Evolutionary conservation across 345 rosid genomes (phyloP).

Genomic region (Erodium maritimum): DNA sequence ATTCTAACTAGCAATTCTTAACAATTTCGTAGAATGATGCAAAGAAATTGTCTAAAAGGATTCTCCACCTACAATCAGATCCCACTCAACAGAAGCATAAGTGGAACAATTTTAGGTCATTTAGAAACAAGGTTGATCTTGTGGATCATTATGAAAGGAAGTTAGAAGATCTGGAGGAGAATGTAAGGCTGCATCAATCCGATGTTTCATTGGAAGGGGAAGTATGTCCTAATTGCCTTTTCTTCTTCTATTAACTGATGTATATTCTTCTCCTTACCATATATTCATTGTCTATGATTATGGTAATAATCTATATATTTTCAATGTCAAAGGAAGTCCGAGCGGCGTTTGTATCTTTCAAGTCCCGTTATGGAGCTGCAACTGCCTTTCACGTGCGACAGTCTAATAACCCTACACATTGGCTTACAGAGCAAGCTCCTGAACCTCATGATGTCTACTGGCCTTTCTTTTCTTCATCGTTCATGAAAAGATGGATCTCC

Average conservation of each 20-base stretch:
- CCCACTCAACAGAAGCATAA: slow-evolving; percentile 25
- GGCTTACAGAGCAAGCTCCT: slow-evolving; percentile 86
- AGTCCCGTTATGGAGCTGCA: slow-evolving; percentile 76
- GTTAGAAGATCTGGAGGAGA: slow-evolving; percentile 55
- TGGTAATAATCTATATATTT: not conserved
- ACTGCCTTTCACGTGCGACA: slow-evolving; percentile 67
- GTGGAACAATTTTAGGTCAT: slow-evolving; percentile 26
- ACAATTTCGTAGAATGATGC: slow-evolving; percentile 34
- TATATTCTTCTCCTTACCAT: no score
- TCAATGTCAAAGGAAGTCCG: slow-evolving; percentile 49
- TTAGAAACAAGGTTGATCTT: slow-evolving; percentile 40
- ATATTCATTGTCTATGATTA: not conserved
- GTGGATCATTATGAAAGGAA: slow-evolving; percentile 56
- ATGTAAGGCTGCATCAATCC: slow-evolving; percentile 54
- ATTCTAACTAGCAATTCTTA: not conserved
- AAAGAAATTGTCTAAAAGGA: slow-evolving; percentile 37
- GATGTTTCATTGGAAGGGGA: slow-evolving; percentile 48
- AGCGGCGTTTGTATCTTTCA: slow-evolving; percentile 97
- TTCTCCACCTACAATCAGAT: slow-evolving; percentile 38
- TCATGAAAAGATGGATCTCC: slow-evolving; percentile 75
- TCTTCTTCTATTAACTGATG: slow-evolving; percentile 1
- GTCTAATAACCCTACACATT: slow-evolving; percentile 68
- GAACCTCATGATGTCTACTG: slow-evolving; percentile 82
- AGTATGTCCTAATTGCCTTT: slow-evolving; percentile 25
- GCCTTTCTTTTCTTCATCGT: slow-evolving; percentile 90